Evolutionary conservation across 495 filamentous ascomycete species (phyloP), one percentile per base, ranked within the genome.

Genomic region (Coniosporium apollinis): DNA sequence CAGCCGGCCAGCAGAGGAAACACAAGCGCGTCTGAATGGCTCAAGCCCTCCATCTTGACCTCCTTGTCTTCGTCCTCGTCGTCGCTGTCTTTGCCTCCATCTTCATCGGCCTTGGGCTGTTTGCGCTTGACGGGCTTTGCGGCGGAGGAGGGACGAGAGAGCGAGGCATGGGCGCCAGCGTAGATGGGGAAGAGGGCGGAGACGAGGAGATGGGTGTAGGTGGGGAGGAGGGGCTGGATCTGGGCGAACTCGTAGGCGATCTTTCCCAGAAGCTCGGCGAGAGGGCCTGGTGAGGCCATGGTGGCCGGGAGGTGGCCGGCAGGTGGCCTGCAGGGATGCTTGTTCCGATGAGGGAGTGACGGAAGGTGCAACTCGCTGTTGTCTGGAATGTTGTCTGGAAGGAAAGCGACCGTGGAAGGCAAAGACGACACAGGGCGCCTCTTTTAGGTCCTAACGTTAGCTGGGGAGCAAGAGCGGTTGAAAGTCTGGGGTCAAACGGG

Each of bases 1-100:
- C 58, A 39, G 4, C 76, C 89, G 6, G 84, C 87, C 22, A 80
- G 57, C n/a, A 94, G 43, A 5, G 89, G 89, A 33, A 94, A 78
- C 55, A 89, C 61, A 44, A 96, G 64, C 21, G 84, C 89, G 58
- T 96, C 89, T 0, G 70, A 76, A 2, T 82, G 77, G 14, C 64
- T 60, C 21, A 97, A 56, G 1, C 79, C 81, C 43, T 94, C 84
- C 56, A 82, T 71, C 34, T 69, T 69, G 37, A 70, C 61, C 16
- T 50, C 43, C 14, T 50, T 38, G 3, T 57, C 52, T 22, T 50
- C 44, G 29, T 64, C 54, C 6, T 74, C 67, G 4, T 69, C 66
- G 10, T 65, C 62, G 0, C 70, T 68, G 7, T 72, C 67, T 9
- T 76, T 64, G 58, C 36, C 51, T 36, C 37, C 34, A 36, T 45